Percentiles rank a stretch among this genome's conserved stretches.
phyloP scores from a whole-genome alignment of 2,329 filamentous ascomycete genomes.

The Calonectria multiphialidica region DNA sequence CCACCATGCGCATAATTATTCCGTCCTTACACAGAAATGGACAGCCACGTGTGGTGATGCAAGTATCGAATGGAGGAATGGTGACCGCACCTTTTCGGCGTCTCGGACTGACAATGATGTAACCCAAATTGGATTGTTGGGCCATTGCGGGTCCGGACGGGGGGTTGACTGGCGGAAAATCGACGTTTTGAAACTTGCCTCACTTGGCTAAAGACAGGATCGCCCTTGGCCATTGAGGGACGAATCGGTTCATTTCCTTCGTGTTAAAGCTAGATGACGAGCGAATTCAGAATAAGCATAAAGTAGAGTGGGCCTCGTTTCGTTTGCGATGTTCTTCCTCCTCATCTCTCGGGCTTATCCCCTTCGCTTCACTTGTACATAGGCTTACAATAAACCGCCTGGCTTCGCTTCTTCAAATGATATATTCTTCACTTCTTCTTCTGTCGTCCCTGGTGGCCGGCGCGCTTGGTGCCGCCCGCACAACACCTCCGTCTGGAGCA shows the following conservation, averaged over 20 bases:
- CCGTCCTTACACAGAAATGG: not conserved
- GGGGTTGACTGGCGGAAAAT: slow-evolving; percentile 17
- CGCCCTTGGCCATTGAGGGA: not conserved
- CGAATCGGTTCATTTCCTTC: not conserved
- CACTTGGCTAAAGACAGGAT: not conserved
- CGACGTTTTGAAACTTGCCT: slow-evolving; percentile 4
- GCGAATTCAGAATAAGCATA: not conserved
- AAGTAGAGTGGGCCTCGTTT: not conserved
- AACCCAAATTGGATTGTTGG: not conserved
- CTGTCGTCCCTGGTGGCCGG: slow-evolving; percentile 25
- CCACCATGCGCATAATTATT: not conserved
- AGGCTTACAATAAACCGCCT: not conserved
- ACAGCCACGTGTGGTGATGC: not conserved
- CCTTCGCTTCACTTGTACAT: not conserved
- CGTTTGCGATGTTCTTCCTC: not conserved
- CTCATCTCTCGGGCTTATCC: not conserved
- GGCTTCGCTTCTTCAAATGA: slow-evolving; percentile 9
- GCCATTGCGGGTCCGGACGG: not conserved
- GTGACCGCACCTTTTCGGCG: not conserved
- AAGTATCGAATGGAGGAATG: not conserved
- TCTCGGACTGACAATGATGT: not conserved
- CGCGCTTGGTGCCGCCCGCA: slow-evolving; percentile 41
- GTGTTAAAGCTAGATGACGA: not conserved
- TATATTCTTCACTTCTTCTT: slow-evolving; percentile 10
- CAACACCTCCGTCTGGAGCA: slow-evolving; percentile 46